Evolutionary conservation across 805 yeast species (phyloP), one percentile per base, ranked within the genome.

Genomic region (Helenozyma rhizophorensis): DNA sequence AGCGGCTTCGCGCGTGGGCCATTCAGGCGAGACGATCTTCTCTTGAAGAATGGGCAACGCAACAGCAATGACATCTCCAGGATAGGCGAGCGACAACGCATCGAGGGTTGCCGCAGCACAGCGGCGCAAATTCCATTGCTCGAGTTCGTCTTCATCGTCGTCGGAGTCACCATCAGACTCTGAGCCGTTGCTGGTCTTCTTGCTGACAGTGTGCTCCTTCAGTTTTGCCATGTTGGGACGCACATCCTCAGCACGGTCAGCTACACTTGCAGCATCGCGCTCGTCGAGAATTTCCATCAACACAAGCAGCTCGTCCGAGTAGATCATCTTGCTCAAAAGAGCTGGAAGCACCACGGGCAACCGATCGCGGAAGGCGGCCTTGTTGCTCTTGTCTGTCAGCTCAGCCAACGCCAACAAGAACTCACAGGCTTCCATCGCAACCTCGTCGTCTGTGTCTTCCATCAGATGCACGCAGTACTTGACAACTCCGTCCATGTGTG

Each of bases 51-150:
- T 62, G 2, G 98, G 97, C 42, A 90, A 70, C 1, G 85, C 71
- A 9, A 75, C 65, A 15, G 69, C 65, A 28, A 90, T 64, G 3
- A 86, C 89, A 36, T 75, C 77, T 9, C 68, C 70, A 0, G 96
- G 89, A 35, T 73, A 70, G 25, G 70, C 68, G 16, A 78, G 66
- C 1, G 97, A 83, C 35, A 93, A 61, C 1, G 81, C 73, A 54
- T 93, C 98, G 26, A 93, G 67, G 0, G 97, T 83, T 4, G 97
- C 93, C 3, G 97, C 97, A 4, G 95, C 72, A 58, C 97, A 90
- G 60, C 90, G 90, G 51, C 98, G 73, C 37, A 93, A 61, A 49
- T 80, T 87, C 98, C 98, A 93, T 47, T 79, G 86, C 22, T 80
- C 76, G 28, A 78, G 70, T 23, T 74, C 78, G 34, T 72, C 80